These are phyloP conservation scores for Chaetomidium leptoderma DNA, from an alignment of 495 filamentous ascomycete genomes.

Conservation along the genomic window DNA sequence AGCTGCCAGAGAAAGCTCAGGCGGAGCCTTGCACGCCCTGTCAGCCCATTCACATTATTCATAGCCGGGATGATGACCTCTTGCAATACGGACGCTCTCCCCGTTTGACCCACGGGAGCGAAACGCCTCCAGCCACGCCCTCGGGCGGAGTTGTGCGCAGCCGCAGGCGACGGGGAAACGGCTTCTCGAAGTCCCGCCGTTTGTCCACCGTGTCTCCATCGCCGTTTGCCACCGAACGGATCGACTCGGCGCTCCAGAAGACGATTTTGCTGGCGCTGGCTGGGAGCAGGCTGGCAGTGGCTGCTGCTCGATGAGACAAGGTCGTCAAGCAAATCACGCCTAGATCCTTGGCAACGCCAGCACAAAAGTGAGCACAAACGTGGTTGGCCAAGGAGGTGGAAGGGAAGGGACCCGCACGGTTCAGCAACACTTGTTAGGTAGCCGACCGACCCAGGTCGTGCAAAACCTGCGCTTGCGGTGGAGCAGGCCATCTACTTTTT, in stretches of 20 bases:
- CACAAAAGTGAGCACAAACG: too few species aligned
- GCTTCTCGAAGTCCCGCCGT: too few species aligned
- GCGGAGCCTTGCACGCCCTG: conserved; percentile 8
- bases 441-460: not conserved
- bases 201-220: not conserved
- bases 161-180: too few species aligned
- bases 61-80: not conserved
- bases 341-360: too few species aligned
- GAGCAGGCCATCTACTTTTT: conserved; percentile 3
- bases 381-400: not conserved
- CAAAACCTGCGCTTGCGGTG: conserved; percentile 9
- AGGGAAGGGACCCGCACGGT: too few species aligned
- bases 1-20: not conserved
- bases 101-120: not conserved
- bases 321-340: too few species aligned
- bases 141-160: not conserved
- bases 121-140: not conserved
- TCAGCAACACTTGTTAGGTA: not conserved
- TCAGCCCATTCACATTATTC: not conserved
- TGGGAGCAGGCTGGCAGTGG: too few species aligned
- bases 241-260: not conserved
- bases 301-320: too few species aligned
- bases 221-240: not conserved
- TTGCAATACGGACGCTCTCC: not conserved
- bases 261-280: too few species aligned